Evolutionary conservation across 2,329 filamentous ascomycete genomes (phyloP).

Genomic region (Cercospora citrullina): DNA sequence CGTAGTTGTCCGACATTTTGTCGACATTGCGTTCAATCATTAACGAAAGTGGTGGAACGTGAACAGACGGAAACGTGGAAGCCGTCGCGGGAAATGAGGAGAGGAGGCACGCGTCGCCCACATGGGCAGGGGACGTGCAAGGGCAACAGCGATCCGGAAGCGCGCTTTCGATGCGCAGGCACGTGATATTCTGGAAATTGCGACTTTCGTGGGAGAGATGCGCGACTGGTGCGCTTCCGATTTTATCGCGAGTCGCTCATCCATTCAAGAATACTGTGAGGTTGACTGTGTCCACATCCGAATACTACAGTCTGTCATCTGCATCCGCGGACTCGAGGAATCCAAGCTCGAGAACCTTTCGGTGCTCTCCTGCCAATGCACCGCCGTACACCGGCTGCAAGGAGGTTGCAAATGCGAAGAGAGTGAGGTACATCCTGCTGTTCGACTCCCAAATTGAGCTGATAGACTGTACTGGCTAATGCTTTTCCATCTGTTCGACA

Average conservation of each 20-base stretch:
- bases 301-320: background rate
- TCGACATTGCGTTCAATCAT: background rate
- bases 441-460: background rate
- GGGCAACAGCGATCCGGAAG: background rate
- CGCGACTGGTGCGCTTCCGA: background rate
- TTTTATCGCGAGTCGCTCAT: background rate
- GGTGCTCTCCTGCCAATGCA: background rate
- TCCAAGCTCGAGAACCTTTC: background rate
- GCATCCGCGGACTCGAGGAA: background rate
- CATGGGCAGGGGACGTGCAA: background rate
- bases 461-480: background rate
- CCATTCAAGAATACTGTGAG: background rate
- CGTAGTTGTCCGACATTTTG: background rate
- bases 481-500: constrained; percentile 2
- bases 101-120: background rate
- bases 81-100: background rate
- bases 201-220: background rate
- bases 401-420: background rate
- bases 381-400: background rate
- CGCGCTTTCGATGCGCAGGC: background rate
- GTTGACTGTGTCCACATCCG: background rate
- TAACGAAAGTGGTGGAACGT: background rate
- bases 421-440: background rate
- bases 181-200: background rate
- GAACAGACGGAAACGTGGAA: background rate